Base-by-base conservation (phyloP, 2,329 filamentous ascomycete species). In the Peltaster fructicola region DNA sequence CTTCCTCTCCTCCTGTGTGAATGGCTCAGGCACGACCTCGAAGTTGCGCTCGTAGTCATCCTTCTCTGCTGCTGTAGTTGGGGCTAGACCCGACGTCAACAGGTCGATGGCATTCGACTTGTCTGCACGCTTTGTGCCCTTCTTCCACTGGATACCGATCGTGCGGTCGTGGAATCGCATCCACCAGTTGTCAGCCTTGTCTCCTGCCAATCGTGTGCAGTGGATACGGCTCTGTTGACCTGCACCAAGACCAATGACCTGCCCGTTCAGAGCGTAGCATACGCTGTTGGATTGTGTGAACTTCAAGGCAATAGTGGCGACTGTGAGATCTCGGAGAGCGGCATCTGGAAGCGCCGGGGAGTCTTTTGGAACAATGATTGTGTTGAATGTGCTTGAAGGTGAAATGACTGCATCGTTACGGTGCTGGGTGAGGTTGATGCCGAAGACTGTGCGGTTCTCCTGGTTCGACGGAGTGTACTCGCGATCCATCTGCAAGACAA, bases 111-210 rank as follows among this genome's bases (percentile, higher is more conserved):
- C 85, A 52, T 98, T 98, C 62, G 78, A 90, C 70, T 95, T 98
- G 53, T 93, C 85, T 22, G 88, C 68, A 30, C 88, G 73, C 72
- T 95, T 95, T 48, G 78, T 81, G 43, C 88, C 85, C 61, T 88
- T 85, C 68, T 92, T 93, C 80, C 82, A 98, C 61, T 85, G 79
- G 51, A 98, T 75, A 47, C 61, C 65, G 24, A 95, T 65, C 8
- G 88, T 79, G 26, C 80, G 75, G 40, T 80, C 74, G 61, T 93
- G 79, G 71, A 95, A 95, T 45, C 88, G 78, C 65, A 98, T 77
- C 88, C 85, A 98, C 85, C 85, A 95, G 65, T 91, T 93, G 56
- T 98, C 88, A 23, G 84, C 81, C 65, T 98, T 98, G 63, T 95
- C 85, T 32, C 88, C 88, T 7, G 88, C 88, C 25, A 98, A 70